Base-by-base conservation (phyloP, 2,329 filamentous ascomycete species). In the Cladophialophora yegresii region DNA sequence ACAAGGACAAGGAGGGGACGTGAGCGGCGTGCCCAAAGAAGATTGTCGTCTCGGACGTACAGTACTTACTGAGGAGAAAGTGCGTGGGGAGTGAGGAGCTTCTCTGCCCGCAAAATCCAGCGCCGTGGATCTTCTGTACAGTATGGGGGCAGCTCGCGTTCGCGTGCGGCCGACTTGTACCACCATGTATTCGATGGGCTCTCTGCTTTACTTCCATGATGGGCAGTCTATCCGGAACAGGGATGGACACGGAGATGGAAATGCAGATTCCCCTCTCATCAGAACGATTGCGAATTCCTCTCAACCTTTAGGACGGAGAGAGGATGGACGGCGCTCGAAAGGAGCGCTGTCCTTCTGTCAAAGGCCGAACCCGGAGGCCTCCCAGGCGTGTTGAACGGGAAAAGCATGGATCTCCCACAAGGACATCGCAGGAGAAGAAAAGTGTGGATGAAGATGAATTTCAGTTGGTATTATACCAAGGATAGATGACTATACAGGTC, bases 1-100 rank as follows among this genome's bases (percentile, higher is more conserved):
- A 63, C 12, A 53, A 20, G 16, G 36, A 63, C 8, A 57, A 53
- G 8, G 57, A 59, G 32, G 57, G 33, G 7, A 36, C 47, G 30
- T 59, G 57, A 59, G 26, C 7, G 30, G 13, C 36, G n/a, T 16
- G 13, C 8, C 8, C 8, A 7, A 5, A 3, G 1, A 4, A 20
- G n/a, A 16, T n/a, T 2, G n/a, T 8, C 36, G n/a, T 16, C 36
- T 6, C 13, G 5, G n/a, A n/a, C n/a, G 36, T 43, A 6, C 36
- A 28, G 26, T 6, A 43, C n/a, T 22, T 26, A 3, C 9, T 12
- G 5, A 26, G 47, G 47, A 50, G 22, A 50, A 50, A 13, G 13
- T 26, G 6, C 26, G 3, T 28, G 26, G 26, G 22, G 16, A 43
- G n/a, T n/a, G n/a, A 7, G 36, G 36, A 43, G 36, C 36, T n/a